Evolutionary conservation across 768 basidiomycete species (phyloP).

Genomic region (Serendipita sp.): DNA sequence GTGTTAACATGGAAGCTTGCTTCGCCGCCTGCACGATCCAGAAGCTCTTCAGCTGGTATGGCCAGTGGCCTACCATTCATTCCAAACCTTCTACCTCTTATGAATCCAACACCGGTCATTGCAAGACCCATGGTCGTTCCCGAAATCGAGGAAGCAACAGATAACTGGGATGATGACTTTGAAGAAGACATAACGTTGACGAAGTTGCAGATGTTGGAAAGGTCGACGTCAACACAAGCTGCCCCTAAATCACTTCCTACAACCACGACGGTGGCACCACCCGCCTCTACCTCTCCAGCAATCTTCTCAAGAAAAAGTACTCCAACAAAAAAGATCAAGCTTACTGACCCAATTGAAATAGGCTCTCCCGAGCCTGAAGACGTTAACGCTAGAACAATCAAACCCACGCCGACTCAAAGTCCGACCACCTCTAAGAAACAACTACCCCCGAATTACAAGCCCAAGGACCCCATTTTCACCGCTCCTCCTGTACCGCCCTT

Average conservation of each 20-base stretch:
- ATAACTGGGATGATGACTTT: constrained; percentile 99
- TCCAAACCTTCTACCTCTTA: not conserved
- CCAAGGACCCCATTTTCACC: not conserved
- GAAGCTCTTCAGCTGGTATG: constrained; percentile 4
- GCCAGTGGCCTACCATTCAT: not conserved
- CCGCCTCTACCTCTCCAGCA: not conserved
- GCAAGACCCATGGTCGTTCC: constrained; percentile 35
- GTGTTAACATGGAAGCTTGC: not conserved
- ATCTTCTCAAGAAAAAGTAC: not conserved
- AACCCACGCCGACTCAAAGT: constrained; percentile 34
- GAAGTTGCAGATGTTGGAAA: constrained; percentile 39
- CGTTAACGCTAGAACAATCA: constrained; percentile 67
- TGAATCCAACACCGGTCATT: constrained; percentile 21
- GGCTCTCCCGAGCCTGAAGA: constrained; percentile 21
- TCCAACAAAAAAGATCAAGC: not conserved
- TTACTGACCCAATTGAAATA: constrained; percentile 5
- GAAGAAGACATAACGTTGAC: constrained; percentile 82
- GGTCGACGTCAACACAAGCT: constrained; percentile 8
- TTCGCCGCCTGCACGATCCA: not conserved
- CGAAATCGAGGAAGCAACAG: constrained; percentile 70
- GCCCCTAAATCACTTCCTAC: constrained; percentile 12
- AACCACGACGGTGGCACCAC: not conserved
- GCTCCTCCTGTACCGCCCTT: constrained; percentile 1
- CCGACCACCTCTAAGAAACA: not conserved
- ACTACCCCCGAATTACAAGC: not conserved